Conservation (phyloP, 805 yeast species). For the Candida sonorensis region DNA sequence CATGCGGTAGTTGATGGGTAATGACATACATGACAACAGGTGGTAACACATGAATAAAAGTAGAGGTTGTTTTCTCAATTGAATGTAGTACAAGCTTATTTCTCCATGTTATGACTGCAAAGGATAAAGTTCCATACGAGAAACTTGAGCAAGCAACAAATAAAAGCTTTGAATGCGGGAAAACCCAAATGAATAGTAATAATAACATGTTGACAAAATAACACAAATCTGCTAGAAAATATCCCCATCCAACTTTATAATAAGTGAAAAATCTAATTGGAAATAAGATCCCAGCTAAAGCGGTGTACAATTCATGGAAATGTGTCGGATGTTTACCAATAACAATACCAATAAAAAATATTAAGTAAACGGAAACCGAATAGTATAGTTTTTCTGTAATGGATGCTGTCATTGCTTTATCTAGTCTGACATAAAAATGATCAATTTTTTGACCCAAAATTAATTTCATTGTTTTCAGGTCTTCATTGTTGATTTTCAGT, state of each 20-base stretch:
- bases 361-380: conserved; percentile 58
- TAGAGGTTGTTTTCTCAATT: conserved; percentile 85
- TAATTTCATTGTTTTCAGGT: conserved; percentile 19
- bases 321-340: conserved; percentile 73
- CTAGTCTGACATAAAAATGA: conserved; percentile 31
- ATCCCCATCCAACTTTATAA: conserved; percentile 73
- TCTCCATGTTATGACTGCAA: conserved; percentile 95
- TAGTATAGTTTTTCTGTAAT: conserved; percentile 75
- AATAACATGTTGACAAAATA: conserved; percentile 78
- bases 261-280: conserved; percentile 83
- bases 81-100: conserved; percentile 89
- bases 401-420: conserved; percentile 34
- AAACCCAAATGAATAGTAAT: conserved; percentile 71
- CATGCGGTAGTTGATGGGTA: conserved; percentile 63
- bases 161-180: conserved; percentile 65
- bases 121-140: conserved; percentile 81
- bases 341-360: conserved; percentile 66
- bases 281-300: conserved; percentile 53
- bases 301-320: conserved; percentile 72
- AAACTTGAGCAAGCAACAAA: conserved; percentile 82
- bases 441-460: conserved; percentile 26
- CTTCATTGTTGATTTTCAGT: conserved; percentile 22
- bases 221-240: conserved; percentile 87
- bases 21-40: conserved; percentile 83
- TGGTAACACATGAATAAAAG: conserved; percentile 87